Base-by-base conservation (phyloP, 75 land plant species). In the Isoetes taiwanensis region DNA sequence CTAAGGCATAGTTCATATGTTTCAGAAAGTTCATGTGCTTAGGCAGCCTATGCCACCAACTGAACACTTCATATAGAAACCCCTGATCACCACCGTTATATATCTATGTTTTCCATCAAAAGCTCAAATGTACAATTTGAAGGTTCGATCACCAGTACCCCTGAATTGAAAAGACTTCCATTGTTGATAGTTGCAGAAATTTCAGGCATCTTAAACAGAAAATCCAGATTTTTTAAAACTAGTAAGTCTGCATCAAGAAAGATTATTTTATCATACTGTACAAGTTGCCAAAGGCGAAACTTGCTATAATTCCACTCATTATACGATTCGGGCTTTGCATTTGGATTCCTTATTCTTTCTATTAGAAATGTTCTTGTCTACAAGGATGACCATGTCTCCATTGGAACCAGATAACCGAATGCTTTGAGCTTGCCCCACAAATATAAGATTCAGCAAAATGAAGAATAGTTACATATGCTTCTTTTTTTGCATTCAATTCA, bases 71-170 rank as follows among this genome's bases (percentile, higher is more conserved):
- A 56, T 93, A 87, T 29, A 93, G 72, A 46, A 70, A 93, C 0
- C 95, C 98, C 50, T 93, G 95, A 67, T 93, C 98, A 17, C 95
- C 95, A 1, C 98, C 98, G 60, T 93, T 93, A 79, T 87, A 87
- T 9, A 5, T 41, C 28, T 0, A 76, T 69, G 37, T 53, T 61
- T 0, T 57, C 37, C 85, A 91, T 75, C 2, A 91, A 54, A 43
- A 77, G 54, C 50, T 74, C 65, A 57, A 84, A 84, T 3, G 83
- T 80, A 58, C 83, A 84, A 39, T 75, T 80, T 10, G 88, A 80
- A 9, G 83, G 80, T 56, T 80, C 83, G 26, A 84, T 62, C 17
- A 84, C 80, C 83, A 84, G 77, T 35, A 84, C 83, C 3, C 83
- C 88, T 6, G 83, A 84, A 61, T 80, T 84, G 71, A 80, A 84